Evolutionary conservation across 2,329 filamentous ascomycete species (phyloP).

Genomic region (Paecilomyces formosus): DNA sequence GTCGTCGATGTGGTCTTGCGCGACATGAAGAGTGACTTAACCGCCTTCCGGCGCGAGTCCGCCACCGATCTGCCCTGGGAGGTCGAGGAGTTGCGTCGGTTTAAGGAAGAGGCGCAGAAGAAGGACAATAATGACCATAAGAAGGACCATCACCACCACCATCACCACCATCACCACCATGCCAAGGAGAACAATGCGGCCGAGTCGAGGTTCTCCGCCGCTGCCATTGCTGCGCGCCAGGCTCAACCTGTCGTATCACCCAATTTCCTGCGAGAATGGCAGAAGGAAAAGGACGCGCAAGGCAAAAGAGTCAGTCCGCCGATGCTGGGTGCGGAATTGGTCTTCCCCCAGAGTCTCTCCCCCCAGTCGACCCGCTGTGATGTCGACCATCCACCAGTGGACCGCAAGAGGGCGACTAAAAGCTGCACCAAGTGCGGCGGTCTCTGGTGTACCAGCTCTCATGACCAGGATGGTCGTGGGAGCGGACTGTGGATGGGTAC

Average conservation of each 20-base stretch:
- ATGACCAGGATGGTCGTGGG: slow-evolving; percentile 28
- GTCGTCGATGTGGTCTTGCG: slow-evolving; percentile 18
- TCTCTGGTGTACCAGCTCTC: slow-evolving; percentile 71
- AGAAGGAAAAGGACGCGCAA: slow-evolving; percentile 28
- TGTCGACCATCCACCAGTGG: slow-evolving; percentile 56
- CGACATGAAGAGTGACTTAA: slow-evolving; percentile 17
- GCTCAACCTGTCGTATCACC: slow-evolving; percentile 5
- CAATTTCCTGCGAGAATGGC: slow-evolving; percentile 10
- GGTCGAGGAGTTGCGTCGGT: slow-evolving; percentile 70
- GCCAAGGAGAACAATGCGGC: slow-evolving; percentile 23
- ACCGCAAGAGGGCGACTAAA: slow-evolving; percentile 45
- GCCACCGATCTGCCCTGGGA: slow-evolving; percentile 57
- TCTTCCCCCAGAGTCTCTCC: slow-evolving; percentile 73
- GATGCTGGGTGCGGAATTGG: slow-evolving; percentile 77
- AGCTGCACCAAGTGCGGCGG: slow-evolving; percentile 48
- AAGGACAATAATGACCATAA: slow-evolving; percentile 19
- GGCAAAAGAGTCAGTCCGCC: slow-evolving; percentile 63
- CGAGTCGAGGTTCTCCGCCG: slow-evolving; percentile 24
- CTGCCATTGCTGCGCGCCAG: slow-evolving; percentile 18
- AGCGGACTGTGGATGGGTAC: slow-evolving; percentile 38
- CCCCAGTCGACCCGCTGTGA: slow-evolving; percentile 81
- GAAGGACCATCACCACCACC: background rate
- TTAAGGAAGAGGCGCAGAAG: slow-evolving; percentile 58
- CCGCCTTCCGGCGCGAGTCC: slow-evolving; percentile 35
- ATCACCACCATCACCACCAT: slow-evolving; percentile 4